Evolutionary conservation across 306 rosid genomes (phyloP), one percentile per base, ranked within the genome.

Genomic region (Sicyos baderoa): DNA sequence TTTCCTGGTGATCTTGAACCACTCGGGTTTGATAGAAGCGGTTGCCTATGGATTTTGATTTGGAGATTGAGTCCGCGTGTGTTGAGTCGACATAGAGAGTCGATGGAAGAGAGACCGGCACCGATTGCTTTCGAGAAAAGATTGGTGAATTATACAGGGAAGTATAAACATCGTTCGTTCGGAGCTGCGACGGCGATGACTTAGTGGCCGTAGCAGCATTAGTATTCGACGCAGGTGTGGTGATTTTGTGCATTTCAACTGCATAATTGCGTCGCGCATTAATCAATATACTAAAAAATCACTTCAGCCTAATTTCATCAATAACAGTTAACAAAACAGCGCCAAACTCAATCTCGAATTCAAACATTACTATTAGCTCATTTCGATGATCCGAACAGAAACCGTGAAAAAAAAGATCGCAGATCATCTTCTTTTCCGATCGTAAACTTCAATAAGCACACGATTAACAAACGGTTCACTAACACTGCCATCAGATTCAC

Each of bases 1-100:
- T 83, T 52, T 92, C 97, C 76, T 92, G 97, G 75, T 86, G 96
- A 44, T 86, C 88, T 76, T 89, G 92, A 16, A 88, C 73, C 6
- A 76, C 75, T 62, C 80, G 72, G 13, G 53, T 66, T 79, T 85
- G 53, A 84, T 77, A 49, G 82, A 37, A 80, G 54, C 55, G 56
- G 72, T 55, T 73, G 59, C 76, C 27, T 11, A 16, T 29, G 0
- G 65, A 35, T 57, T 54, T 72, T 0, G 87, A 73, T 59, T 44
- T 50, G 35, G 72, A 40, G 55, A 40, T 50, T 37, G 65, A 42
- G 6, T 54, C 53, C 50, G 68, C 22, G 37, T 72, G 64, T 59
- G 62, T 54, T 15, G 76, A 71, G 50, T 72, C 76, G 37, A 54
- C 60, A 62, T 54, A 76, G 62, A 68, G 75, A 25, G 79, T 70